Percentiles rank a stretch among this genome's conserved stretches.
Conservation (phyloP, 2,329 filamentous ascomycete genomes). For the Neofusicoccum sp. region DNA sequence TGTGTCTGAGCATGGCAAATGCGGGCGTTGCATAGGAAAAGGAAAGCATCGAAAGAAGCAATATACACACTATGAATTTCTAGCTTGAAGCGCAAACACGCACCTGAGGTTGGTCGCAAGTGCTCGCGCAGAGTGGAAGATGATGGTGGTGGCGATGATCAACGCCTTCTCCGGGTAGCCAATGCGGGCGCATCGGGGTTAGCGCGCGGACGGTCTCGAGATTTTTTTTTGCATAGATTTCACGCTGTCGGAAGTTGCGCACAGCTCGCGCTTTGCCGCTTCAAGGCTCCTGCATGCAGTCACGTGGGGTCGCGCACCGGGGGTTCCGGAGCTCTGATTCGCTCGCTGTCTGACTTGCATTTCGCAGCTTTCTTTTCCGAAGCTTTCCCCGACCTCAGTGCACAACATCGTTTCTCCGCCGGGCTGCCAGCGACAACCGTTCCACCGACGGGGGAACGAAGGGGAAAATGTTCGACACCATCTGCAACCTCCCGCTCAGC, state of each 20-base stretch:
- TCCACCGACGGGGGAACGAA: neutral
- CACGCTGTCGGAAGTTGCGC: neutral
- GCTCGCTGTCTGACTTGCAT: neutral
- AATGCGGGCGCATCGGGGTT: no score
- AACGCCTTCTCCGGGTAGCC: no score
- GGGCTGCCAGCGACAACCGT: neutral
- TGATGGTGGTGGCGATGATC: no score
- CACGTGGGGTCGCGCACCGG: no score
- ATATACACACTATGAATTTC: no score
- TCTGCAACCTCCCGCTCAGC: slow-evolving; percentile 82
- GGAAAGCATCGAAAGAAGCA: neutral
- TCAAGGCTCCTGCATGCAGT: neutral
- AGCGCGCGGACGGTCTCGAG: neutral
- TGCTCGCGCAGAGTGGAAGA: no score
- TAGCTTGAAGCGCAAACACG: no score
- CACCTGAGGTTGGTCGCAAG: no score
- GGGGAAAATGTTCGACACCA: slow-evolving; percentile 75
- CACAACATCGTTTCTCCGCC: neutral
- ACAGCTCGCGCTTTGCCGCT: neutral
- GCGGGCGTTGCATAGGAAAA: neutral
- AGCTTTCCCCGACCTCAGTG: neutral
- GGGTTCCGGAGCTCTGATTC: neutral
- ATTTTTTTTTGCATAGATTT: neutral
- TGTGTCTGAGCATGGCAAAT: neutral
- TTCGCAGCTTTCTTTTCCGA: neutral